phyloP scores from a whole-genome alignment of 768 basidiomycete genomes.

The Cystofilobasidium bisporidii region DNA sequence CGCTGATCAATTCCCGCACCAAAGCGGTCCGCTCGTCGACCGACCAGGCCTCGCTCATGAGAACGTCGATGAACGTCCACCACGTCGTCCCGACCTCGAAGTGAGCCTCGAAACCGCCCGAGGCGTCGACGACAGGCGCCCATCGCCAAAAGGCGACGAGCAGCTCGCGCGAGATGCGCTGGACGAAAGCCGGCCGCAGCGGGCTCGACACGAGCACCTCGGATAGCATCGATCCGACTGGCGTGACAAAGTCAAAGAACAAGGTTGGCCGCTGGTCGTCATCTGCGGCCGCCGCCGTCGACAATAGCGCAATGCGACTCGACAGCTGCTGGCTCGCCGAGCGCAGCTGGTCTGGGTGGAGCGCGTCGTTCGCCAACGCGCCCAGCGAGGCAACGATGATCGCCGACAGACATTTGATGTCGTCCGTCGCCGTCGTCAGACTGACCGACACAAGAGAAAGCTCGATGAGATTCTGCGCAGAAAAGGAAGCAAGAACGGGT shows the following conservation, averaged over 20 bases:
- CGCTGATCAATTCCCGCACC: neutral
- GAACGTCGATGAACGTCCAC: slow-evolving; percentile 36
- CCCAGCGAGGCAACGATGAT: neutral
- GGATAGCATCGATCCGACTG: neutral
- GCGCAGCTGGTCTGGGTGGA: neutral
- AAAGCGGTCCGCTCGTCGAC: neutral
- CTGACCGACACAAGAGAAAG: neutral
- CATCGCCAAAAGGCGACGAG: slow-evolving; percentile 27
- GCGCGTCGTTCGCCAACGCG: neutral
- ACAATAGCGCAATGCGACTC: neutral
- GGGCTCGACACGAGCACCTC: neutral
- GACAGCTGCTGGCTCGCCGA: neutral
- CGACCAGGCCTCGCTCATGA: slow-evolving; percentile 34
- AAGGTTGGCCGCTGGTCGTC: neutral
- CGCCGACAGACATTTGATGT: neutral
- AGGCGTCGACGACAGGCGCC: slow-evolving; percentile 32
- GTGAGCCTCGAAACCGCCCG: slow-evolving; percentile 31
- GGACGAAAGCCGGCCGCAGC: neutral
- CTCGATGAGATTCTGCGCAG: neutral
- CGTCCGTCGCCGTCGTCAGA: neutral
- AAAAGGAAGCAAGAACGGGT: neutral
- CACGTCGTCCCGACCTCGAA: slow-evolving; percentile 35
- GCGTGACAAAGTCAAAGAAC: neutral
- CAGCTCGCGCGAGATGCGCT: slow-evolving; percentile 3
- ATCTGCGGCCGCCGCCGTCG: too few relatives aligned